Percentiles rank a stretch among this genome's conserved stretches.
Conservation (phyloP, 148 eudicot species). For the Rhododendron kiyosumense region DNA sequence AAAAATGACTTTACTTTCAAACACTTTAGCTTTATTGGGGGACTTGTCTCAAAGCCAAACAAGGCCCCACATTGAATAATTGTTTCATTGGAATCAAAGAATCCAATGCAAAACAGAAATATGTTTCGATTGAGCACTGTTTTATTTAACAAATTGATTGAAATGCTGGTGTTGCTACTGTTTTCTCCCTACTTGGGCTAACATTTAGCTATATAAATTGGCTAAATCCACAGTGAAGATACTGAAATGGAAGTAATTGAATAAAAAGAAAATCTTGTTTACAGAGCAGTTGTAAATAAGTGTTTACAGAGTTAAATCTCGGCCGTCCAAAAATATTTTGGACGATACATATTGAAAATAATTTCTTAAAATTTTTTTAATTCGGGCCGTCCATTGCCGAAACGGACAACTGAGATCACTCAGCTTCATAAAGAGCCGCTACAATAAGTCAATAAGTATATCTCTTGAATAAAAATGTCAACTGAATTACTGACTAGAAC, state of each 20-base stretch:
- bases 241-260: too few relatives aligned
- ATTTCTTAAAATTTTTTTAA: too few relatives aligned
- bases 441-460: too few relatives aligned
- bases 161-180: not conserved
- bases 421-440: too few relatives aligned
- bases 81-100: not conserved
- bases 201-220: not conserved
- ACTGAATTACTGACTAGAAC: not conserved
- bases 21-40: not conserved
- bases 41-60: not conserved
- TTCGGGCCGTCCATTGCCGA: too few relatives aligned
- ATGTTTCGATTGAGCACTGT: not conserved
- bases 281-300: too few relatives aligned
- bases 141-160: not conserved
- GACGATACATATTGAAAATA: too few relatives aligned
- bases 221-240: not conserved
- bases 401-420: too few relatives aligned
- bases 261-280: too few relatives aligned
- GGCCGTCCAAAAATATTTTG: too few relatives aligned
- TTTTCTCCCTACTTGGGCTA: not conserved
- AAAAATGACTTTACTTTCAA: not conserved
- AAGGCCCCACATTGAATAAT: slow-evolving; percentile 1
- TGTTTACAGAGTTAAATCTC: too few relatives aligned
- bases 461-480: too few relatives aligned
- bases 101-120: not conserved